Evolutionary conservation across 129 eudicot genomes (phyloP), one percentile per base, ranked within the genome.

Genomic region (Calendula officinalis): DNA sequence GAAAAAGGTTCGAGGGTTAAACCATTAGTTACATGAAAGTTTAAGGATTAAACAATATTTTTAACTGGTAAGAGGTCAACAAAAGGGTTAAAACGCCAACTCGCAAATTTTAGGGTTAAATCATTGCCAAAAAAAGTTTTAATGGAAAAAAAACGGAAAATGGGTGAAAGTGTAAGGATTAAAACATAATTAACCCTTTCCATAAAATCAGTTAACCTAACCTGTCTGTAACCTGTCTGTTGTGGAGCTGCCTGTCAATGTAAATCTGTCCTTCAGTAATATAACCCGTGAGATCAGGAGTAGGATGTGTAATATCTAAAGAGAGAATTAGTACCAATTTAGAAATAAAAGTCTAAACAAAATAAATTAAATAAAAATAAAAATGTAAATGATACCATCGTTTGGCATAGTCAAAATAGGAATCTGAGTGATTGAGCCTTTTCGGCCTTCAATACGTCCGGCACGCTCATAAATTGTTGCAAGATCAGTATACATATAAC

Each of bases 221-320:
- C n/a, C n/a, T n/a, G n/a, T n/a, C n/a, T 15, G 67, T 76, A 47
- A 87, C 97, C 92, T 92, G 98, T 70, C 98, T 84, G 75, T 92
- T 92, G 27, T 88, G 85, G 66, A 92, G 96, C 83, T 92, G 98
- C 62, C 98, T 81, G 78, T 92, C 98, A 47, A 92, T 85, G 68
- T 92, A 92, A 45, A 92, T 88, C 81, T 92, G 98, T 37, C 98
- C 98, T 71, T 92, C 98, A 11, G 98, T 92, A 63, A 92, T 92
- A 81, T 92, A 92, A 58, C 98, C 98, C 14, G 98, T 92, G 72
- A 92, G 98, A 92, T 92, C 98, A 16, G 98, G 98, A 60, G 98
- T 92, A 47, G 98, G 98, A 81, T 92, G 98, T 40, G 98, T 92
- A 64, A 92, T 92, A 88, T 92, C 99, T 92, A 86, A 37, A 56